Evolutionary conservation across 495 filamentous ascomycete genomes (phyloP), one percentile per base, ranked within the genome.

Genomic region (Aspergillus egyptiacus): DNA sequence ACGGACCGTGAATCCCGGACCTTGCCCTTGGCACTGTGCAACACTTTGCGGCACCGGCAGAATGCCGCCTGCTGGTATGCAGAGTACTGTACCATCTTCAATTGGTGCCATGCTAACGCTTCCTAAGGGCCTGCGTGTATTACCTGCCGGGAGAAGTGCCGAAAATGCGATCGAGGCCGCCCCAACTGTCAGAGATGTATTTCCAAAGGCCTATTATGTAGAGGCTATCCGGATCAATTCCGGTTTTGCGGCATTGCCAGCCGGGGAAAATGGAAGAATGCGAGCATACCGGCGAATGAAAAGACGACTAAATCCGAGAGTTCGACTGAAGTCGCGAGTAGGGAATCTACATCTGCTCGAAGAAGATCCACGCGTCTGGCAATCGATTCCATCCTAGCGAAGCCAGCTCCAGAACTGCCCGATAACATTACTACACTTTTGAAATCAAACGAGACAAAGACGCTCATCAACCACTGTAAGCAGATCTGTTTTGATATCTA

Each of bases 161-260:
- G 61, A 14, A 59, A 60, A 48, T 66, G 63, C 34, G 61, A 66
- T 39, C 61, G 61, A 9, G 51, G 40, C 18, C 55, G 60, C 14
- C 63, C 61, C 6, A 44, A 24, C 9, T 66, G 63, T 43, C 46
- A 57, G 17, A 57, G 63, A 27, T 66, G 63, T 32, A 48, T 58
- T 9, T 49, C 57, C 15, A 66, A 64, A 32, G 63, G 63, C 5
- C 20, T 63, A 36, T 56, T 44, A 46, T 71, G 67, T 34, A 59
- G 51, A 31, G 67, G 66, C 7, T 71, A 71, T 54, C 67, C 67
- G 1, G 67, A 71, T 17, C 68, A 69, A 19, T 71, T 67, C 42
- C 58, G 64, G 6, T 70, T 70, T 28, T 67, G 64, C 48, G 65
- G 67, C 5, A 56, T 69, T 11, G 63, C 67, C 17, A 68, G 61